phyloP scores from a whole-genome alignment of 306 rosid genomes.

The Glycine tomentella region DNA sequence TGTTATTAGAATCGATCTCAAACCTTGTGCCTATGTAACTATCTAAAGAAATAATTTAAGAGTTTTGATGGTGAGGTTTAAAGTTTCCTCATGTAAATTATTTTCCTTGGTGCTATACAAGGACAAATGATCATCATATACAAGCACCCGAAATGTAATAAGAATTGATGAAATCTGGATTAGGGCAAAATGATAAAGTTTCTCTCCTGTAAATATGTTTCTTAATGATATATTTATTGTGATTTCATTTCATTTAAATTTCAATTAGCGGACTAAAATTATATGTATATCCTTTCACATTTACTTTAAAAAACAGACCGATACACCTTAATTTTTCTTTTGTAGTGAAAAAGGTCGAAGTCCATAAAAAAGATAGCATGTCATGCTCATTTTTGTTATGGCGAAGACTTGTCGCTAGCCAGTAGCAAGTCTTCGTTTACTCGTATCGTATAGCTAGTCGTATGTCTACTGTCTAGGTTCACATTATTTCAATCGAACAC shows the following conservation, averaged over 20 bases:
- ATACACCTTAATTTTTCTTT: not conserved
- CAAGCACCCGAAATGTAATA: not conserved
- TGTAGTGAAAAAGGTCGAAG: not conserved
- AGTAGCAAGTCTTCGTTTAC: conserved; percentile 9
- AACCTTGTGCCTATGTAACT: too few relatives aligned
- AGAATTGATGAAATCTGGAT: too few relatives aligned
- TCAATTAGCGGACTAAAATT: not conserved
- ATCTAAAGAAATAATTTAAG: too few relatives aligned
- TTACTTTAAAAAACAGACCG: not conserved
- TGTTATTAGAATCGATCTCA: too few relatives aligned
- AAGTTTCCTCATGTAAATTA: not conserved
- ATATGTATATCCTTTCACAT: not conserved
- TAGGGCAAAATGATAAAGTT: not conserved
- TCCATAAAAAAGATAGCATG: not conserved
- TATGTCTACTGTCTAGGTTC: not conserved
- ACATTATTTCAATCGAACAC: not conserved
- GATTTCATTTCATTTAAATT: not conserved
- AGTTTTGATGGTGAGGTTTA: not conserved
- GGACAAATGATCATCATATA: not conserved
- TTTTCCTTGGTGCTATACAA: not conserved
- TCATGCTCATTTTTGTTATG: not conserved
- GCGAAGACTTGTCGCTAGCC: not conserved
- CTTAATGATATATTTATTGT: not conserved
- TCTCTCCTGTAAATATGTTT: not conserved
- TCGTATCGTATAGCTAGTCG: too few relatives aligned